Base-by-base conservation (phyloP, 371 early-diverging fungal genomes). In the Aphelidium insulamus region DNA sequence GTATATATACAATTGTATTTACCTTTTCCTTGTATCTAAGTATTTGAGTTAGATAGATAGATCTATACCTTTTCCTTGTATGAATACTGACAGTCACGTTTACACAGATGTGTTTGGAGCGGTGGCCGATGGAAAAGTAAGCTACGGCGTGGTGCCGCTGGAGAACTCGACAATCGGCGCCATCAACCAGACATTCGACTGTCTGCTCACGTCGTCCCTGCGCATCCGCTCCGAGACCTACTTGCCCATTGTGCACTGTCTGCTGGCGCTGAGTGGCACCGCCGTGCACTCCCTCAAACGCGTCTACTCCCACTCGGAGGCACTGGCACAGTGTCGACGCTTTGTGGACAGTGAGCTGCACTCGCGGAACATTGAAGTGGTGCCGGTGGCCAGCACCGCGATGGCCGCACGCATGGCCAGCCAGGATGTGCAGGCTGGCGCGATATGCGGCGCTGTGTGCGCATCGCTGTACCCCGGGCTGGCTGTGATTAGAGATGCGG, bases 101-200 rank as follows among this genome's bases (percentile, higher is more conserved):
- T n/a, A n/a, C 11, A 5, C 32, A 43, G 83, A 71, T 35, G 77
- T 91, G 0, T 77, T 88, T 44, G 61, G 58, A 11, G 76, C 80
- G 3, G 78, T 82, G 2, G 79, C 74, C 43, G 63, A 64, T 6
- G 76, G 75, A 12, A 63, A 60, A 24, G 57, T 69, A 5, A 76
- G 77, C 12, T 86, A 85, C 43, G 90, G 86, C n/a, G 54, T 88
- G 26, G 73, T 92, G 0, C 94, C 94, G 8, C 80, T 85, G 48
- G 94, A 92, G 47, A 92, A 92, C 51, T 86, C 85, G 8, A 76
- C 76, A 5, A 72, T 68, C 45, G 90, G 90, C 19, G 62, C 69
- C 3, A 90, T 91, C 1, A 65, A 69, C 5, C 69, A 77, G 32
- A 76, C 90, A 0, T 48, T 91, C 19, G 86, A 91, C 44, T 48